Conservation (phyloP, 163 green algal genomes). For the Chlamydomonas reinhardtii region DNA sequence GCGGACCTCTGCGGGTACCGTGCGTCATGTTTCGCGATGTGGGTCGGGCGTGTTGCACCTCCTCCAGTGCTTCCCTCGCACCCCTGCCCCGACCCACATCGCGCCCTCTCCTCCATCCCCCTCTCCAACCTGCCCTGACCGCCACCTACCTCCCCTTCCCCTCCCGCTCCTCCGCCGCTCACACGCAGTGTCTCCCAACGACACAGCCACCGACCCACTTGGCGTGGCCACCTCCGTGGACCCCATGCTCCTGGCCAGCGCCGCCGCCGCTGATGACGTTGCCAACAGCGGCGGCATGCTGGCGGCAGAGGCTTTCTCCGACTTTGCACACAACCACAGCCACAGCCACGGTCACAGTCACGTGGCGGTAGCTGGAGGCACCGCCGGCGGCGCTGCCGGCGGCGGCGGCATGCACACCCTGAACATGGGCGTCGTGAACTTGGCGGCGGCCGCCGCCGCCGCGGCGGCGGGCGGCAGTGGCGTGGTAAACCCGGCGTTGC, state of each 20-base stretch:
- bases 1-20: background rate
- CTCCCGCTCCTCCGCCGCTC: background rate
- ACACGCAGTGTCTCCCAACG: constrained; percentile 11
- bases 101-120: too few species aligned
- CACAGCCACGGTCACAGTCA: background rate
- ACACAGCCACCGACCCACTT: background rate
- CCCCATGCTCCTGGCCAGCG: constrained; percentile 17
- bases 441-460: constrained; percentile 5
- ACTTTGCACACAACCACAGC: background rate
- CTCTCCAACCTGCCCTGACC: too few species aligned
- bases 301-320: background rate
- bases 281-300: background rate
- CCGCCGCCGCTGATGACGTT: background rate
- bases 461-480: background rate
- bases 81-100: too few species aligned
- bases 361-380: too few species aligned
- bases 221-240: background rate
- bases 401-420: constrained; percentile 8
- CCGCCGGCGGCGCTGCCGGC: too few species aligned
- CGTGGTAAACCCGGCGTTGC: too few species aligned
- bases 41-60: background rate
- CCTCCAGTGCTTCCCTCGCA: too few species aligned
- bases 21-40: background rate
- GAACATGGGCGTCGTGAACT: constrained; percentile 24
- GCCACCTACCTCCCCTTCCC: background rate